Evolutionary conservation across 2,329 filamentous ascomycete genomes (phyloP), one percentile per base, ranked within the genome.

Genomic region (Onygenales sp.): DNA sequence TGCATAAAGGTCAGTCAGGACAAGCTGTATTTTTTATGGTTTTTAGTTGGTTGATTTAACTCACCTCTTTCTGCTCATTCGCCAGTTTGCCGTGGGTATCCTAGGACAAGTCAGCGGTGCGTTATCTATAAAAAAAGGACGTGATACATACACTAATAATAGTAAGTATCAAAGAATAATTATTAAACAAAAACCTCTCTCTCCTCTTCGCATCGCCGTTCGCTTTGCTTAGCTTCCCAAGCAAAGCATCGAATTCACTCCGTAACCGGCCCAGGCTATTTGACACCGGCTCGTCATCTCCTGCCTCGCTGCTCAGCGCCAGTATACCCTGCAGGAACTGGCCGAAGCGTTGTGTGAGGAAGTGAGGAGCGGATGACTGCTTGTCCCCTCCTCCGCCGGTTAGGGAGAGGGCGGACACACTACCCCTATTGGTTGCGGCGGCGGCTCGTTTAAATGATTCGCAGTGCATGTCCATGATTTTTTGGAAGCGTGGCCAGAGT

Each of bases 401-500:
- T 76, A 78, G 53, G 63, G 74, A 68, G 67, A 83, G 55, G 68
- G 84, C 64, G 77, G 77, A 66, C 65, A 77, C 71, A 4, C 74
- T 70, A 46, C 73, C 71, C 45, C 76, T 73, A 32, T 74, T 71
- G 14, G 78, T 73, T 17, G 67, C 67, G 2, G 68, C 68, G 2
- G 77, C 76, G 45, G 76, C 70, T 55, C 77, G 79, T 50, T 86
- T 86, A 37, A 98, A 79, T 0, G 88, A 94, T 52, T 95, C 90
- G 71, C 87, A 90, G 67, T 98, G 93, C 52, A 85, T 80, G 66
- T 95, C 91, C 83, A 98, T 95, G 61, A 95, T 84, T 53, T 88
- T 82, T 70, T 98, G 94, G 63, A 98, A 87, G 31, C 92, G 85
- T 6, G 93, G 93, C 93, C 93, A 98, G 5, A 98, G 81, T 2